Base-by-base conservation (phyloP, 1,139 yeast genomes). In the Blastobotrys niveus region DNA sequence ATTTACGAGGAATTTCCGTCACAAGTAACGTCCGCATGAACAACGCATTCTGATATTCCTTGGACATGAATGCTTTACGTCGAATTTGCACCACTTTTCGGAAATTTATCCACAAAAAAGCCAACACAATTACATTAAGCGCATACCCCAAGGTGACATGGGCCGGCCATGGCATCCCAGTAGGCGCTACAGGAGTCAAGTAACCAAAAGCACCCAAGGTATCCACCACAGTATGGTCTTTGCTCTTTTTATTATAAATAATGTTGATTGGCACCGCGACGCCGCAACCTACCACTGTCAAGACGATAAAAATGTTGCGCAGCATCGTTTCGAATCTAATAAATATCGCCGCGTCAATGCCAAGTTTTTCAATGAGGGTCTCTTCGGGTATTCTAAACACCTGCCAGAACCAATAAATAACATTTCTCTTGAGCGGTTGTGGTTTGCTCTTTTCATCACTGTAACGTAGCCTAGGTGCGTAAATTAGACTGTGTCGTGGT, bases 191-290 rank as follows among this genome's bases (percentile, higher is more conserved):
- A 1, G 71, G 71, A 5, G 70, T 66, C 60, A 63, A 61, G 17
- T 65, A 51, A n/a, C 63, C 49, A 42, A 66, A 63, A 2, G 65
- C 64, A 42, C 65, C 69, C 12, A 63, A 51, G 12, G 53, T 46
- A 4, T 45, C 41, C 6, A 53, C 18, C 3, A 38, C 39, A 4
- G 31, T 22, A 15, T 39, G 14, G 22, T 40, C 31, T 12, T 45
- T 10, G 37, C 52, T 51, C 34, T 49, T 47, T 40, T 58, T 43
- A 35, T 67, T 66, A 55, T 50, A 65, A 26, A 53, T 50, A 24
- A 68, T 62, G 46, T 68, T 67, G 48, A 68, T 54, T 10, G 72
- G 72, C 6, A 67, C 61, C 7, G 65, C 65, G 4, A 64, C 57
- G 2, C 59, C 54, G 40, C 68, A 60, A 2, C 65, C 63, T 5